Evolutionary conservation across 805 yeast genomes (phyloP).

Genomic region (Yarrowia sp.): DNA sequence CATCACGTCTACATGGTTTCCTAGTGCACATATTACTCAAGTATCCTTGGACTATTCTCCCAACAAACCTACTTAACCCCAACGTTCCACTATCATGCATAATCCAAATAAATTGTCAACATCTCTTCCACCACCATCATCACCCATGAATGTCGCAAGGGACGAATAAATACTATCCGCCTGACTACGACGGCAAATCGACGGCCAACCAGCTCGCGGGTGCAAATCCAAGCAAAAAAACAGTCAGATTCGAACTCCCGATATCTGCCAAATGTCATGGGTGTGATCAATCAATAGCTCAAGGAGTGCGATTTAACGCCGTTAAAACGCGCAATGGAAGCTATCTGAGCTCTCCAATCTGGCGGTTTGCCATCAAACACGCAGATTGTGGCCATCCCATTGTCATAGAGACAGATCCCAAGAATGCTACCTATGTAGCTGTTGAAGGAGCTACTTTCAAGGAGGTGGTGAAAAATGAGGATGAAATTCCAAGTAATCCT

Average conservation of each 20-base stretch:
- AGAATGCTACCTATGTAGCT: slow-evolving; percentile 45
- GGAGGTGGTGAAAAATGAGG: slow-evolving; percentile 1
- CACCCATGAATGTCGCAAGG: slow-evolving; percentile 42
- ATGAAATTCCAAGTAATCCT: slow-evolving; percentile 11
- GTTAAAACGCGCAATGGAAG: slow-evolving; percentile 47
- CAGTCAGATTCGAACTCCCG: slow-evolving; percentile 50
- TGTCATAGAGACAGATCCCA: slow-evolving; percentile 49
- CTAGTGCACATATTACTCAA: too few species aligned
- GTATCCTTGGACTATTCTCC: too few species aligned
- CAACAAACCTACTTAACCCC: too few species aligned
- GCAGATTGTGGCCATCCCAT: slow-evolving; percentile 45
- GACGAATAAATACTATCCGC: slow-evolving; percentile 49
- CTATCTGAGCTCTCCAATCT: slow-evolving; percentile 48
- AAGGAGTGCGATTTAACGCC: slow-evolving; percentile 50
- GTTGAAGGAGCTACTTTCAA: slow-evolving; percentile 22
- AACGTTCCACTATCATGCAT: too few species aligned
- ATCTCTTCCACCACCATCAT: too few species aligned
- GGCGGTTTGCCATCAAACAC: slow-evolving; percentile 47
- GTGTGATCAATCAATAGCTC: slow-evolving; percentile 46
- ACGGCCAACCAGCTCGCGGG: slow-evolving; percentile 46
- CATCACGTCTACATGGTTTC: too few species aligned
- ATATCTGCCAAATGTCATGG: slow-evolving; percentile 45
- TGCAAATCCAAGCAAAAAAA: slow-evolving; percentile 23
- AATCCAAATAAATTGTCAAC: too few species aligned
- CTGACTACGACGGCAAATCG: slow-evolving; percentile 44